Percentiles rank a stretch among this genome's conserved stretches.
Evolutionary conservation across 805 yeast species (phyloP).

Genomic region (Metschnikowia lachancei): DNA sequence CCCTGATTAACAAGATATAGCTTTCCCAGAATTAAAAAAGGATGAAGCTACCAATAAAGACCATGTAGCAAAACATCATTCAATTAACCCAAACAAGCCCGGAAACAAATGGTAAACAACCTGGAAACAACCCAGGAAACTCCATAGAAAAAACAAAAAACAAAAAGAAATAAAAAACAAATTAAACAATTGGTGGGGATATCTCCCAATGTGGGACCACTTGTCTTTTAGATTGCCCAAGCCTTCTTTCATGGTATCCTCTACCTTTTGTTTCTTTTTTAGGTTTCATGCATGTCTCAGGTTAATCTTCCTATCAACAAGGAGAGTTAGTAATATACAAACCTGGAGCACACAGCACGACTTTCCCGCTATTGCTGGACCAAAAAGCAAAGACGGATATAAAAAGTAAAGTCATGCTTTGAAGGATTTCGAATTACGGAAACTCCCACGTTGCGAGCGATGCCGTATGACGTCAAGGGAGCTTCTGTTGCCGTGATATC

Average conservation of each 20-base stretch:
- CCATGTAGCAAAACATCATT: too few species aligned
- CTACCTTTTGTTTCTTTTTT: neutral
- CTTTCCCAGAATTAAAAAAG: neutral
- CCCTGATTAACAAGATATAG: neutral
- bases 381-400: neutral
- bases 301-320: neutral
- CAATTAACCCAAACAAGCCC: too few species aligned
- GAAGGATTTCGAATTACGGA: neutral
- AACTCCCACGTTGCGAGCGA: neutral
- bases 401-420: too few species aligned
- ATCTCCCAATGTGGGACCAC: neutral
- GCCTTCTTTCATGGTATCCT: neutral
- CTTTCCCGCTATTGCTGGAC: neutral
- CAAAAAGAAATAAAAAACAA: too few species aligned
- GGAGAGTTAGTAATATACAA: constrained; percentile 2
- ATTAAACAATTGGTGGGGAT: too few species aligned
- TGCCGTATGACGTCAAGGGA: constrained; percentile 8
- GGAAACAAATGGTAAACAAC: too few species aligned
- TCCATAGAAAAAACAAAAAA: too few species aligned
- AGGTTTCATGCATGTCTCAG: constrained; percentile 5
- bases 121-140: too few species aligned
- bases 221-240: neutral
- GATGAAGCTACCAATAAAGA: too few species aligned
- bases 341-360: neutral
- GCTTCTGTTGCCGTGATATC: neutral